These are phyloP conservation scores for Annona cherimola DNA, from an alignment of 164 flowering plant species.

Conservation along the genomic window DNA sequence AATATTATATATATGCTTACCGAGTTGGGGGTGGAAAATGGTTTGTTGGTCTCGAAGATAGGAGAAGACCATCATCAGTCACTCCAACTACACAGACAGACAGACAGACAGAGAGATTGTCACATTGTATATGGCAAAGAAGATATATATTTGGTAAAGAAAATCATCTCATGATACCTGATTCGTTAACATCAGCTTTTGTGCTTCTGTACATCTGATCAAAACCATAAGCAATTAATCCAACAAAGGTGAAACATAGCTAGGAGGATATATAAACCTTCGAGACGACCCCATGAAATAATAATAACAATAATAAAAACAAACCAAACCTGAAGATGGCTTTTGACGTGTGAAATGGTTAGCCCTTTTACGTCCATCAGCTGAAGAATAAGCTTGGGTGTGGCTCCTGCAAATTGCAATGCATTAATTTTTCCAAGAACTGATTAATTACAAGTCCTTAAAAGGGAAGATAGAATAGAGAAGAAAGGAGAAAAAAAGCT, in stretches of 20 bases:
- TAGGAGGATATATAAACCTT: background rate
- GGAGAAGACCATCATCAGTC: conserved; percentile 22
- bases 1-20: conserved; percentile 15
- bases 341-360: conserved; percentile 86
- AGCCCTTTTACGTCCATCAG: conserved; percentile 84
- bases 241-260: background rate
- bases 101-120: background rate
- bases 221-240: background rate
- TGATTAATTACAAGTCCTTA: background rate
- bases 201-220: conserved; percentile 77
- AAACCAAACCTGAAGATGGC: conserved; percentile 76
- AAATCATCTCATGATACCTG: conserved; percentile 27
- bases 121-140: background rate
- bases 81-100: conserved; percentile 23
- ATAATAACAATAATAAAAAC: background rate
- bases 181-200: conserved; percentile 44
- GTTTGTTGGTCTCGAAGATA: conserved; percentile 22
- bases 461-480: background rate
- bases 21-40: conserved; percentile 36
- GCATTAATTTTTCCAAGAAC: background rate
- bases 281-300: background rate
- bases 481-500: conserved; percentile 7
- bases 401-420: conserved; percentile 46
- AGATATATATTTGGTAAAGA: background rate
- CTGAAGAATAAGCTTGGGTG: conserved; percentile 84